Percentiles rank a stretch among this genome's conserved stretches.
Evolutionary conservation across 225 moss, liverwort and hornwort species (phyloP).

Genomic region (Ulota crispa): DNA sequence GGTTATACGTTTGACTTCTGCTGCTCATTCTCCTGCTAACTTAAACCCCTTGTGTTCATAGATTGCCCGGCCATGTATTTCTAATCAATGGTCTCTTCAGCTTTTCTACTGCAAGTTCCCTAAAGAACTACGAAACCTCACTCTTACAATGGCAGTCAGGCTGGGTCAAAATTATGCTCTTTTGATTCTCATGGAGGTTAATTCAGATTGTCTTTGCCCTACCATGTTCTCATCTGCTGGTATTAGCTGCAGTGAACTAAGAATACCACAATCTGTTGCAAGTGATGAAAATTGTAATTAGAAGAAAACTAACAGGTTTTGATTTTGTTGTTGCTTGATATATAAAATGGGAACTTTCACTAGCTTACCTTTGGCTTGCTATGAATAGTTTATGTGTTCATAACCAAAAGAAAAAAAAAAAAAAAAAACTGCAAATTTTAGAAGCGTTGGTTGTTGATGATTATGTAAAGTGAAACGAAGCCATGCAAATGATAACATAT

Average conservation of each 20-base stretch:
- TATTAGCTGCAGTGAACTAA: background rate
- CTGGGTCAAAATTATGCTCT: background rate
- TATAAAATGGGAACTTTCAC: background rate
- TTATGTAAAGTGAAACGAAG: too few species aligned
- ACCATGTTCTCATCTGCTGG: background rate
- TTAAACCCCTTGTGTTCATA: background rate
- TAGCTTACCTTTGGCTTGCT: background rate
- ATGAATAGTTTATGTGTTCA: too few species aligned
- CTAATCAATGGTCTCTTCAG: background rate
- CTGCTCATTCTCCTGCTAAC: slow-evolving; percentile 19
- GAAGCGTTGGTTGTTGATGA: too few species aligned
- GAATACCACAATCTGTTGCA: background rate
- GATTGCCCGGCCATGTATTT: background rate
- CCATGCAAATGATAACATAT: too few species aligned
- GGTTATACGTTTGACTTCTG: slow-evolving; percentile 16
- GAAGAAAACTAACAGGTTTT: background rate
- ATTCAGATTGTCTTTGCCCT: background rate
- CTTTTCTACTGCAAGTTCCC: background rate
- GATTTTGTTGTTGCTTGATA: background rate
- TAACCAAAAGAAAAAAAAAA: too few species aligned
- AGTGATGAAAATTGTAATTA: too few species aligned
- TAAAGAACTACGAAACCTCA: background rate
- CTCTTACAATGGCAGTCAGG: background rate
- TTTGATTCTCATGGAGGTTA: background rate
- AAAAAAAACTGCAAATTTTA: too few species aligned